phyloP scores from a whole-genome alignment of 768 basidiomycete species.

The Lentinula edodes region DNA sequence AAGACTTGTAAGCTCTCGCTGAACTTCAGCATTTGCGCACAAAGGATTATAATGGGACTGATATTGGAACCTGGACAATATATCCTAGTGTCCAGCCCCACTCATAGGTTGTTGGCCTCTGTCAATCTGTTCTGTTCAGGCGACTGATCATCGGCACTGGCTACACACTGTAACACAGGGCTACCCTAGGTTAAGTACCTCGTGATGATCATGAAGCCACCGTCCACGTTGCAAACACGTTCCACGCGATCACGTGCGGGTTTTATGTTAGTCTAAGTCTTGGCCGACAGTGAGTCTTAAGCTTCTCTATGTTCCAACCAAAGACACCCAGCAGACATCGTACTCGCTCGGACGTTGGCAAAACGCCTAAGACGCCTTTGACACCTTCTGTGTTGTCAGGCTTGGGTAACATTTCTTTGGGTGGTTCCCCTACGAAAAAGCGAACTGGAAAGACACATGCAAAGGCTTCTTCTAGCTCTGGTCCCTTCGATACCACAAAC shows the following conservation, averaged over 20 bases:
- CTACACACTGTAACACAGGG: too few species aligned
- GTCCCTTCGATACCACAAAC: conserved; percentile 48
- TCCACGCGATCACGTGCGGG: conserved; percentile 6
- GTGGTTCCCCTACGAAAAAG: conserved; percentile 23
- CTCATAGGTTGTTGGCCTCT: too few species aligned
- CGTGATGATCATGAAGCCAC: too few species aligned
- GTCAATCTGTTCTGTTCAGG: too few species aligned
- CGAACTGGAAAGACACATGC: conserved; percentile 18
- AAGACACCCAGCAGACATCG: conserved; percentile 46
- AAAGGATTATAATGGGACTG: too few species aligned
- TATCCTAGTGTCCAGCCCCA: too few species aligned
- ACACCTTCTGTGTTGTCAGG: conserved; percentile 40
- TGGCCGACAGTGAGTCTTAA: background rate
- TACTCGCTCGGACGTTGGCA: conserved; percentile 39
- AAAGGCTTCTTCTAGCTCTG: conserved; percentile 19
- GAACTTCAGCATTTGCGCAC: too few species aligned
- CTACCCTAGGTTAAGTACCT: too few species aligned
- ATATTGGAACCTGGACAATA: too few species aligned
- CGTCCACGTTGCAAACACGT: background rate
- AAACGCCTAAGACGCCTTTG: conserved; percentile 31
- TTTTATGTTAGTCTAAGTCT: background rate
- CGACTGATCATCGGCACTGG: too few species aligned
- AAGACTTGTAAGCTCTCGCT: too few species aligned
- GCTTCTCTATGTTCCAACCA: conserved; percentile 13
- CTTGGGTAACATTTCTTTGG: conserved; percentile 37